phyloP scores from a whole-genome alignment of 2,329 filamentous ascomycete species.

The Calonectria ilicicola region DNA sequence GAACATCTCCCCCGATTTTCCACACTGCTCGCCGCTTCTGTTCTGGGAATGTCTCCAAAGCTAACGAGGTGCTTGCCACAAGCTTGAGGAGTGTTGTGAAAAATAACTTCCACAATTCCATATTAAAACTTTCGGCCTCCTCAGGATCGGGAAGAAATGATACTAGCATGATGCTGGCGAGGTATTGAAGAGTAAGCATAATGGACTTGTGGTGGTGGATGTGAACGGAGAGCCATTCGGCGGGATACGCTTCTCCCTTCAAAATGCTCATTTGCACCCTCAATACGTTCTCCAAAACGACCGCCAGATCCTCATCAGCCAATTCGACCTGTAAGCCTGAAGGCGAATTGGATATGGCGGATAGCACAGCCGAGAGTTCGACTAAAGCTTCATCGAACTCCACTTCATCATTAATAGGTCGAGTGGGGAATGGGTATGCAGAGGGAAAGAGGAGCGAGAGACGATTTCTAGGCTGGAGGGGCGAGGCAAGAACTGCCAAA shows the following conservation, averaged over 20 bases:
- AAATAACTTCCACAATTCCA: constrained; percentile 92
- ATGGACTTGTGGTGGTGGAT: constrained; percentile 94
- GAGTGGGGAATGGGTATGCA: constrained; percentile 87
- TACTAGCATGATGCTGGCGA: constrained; percentile 83
- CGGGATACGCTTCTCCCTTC: constrained; percentile 88
- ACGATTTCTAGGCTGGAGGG: constrained; percentile 67
- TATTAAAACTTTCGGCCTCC: constrained; percentile 92
- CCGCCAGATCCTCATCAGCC: constrained; percentile 78
- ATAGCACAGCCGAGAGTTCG: constrained; percentile 89
- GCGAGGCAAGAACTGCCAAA: constrained; percentile 74
- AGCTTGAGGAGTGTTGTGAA: constrained; percentile 91
- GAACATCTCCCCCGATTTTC: constrained; percentile 98
- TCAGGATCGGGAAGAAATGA: constrained; percentile 89
- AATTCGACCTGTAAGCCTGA: constrained; percentile 80
- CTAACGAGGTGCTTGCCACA: constrained; percentile 88
- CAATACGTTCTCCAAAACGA: constrained; percentile 82
- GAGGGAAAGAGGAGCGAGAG: constrained; percentile 92
- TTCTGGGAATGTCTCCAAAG: constrained; percentile 95
- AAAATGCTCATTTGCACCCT: constrained; percentile 91
- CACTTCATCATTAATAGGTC: constrained; percentile 70
- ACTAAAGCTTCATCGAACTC: constrained; percentile 87
- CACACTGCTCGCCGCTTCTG: constrained; percentile 96
- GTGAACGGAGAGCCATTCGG: constrained; percentile 90
- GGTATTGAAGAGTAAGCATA: constrained; percentile 85
- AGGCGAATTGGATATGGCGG: constrained; percentile 81